phyloP scores from a whole-genome alignment of 176 grass and related monocot species.

The Pharus latifolius region DNA sequence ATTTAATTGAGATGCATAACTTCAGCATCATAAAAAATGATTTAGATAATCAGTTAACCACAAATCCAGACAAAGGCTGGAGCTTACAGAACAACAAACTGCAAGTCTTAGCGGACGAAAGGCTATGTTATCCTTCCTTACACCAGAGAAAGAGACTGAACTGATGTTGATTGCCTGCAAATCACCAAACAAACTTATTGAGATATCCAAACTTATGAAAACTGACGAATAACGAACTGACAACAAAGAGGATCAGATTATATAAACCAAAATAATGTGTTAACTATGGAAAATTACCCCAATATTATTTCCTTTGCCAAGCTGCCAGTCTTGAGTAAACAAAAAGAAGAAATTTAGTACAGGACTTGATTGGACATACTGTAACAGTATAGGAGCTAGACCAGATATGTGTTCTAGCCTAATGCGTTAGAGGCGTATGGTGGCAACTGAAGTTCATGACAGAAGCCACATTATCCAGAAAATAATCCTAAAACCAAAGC shows the following conservation, averaged over 20 bases:
- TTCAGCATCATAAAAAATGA: not conserved
- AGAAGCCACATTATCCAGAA: no score
- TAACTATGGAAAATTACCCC: not conserved
- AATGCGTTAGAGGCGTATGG: no score
- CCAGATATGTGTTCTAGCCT: no score
- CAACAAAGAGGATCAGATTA: not conserved
- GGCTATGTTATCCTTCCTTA: constrained; percentile 34
- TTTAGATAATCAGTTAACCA: not conserved
- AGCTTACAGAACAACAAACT: constrained; percentile 39
- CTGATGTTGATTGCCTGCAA: constrained; percentile 39
- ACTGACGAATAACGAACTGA: not conserved
- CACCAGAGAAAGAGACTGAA: constrained; percentile 27
- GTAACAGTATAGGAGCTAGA: no score
- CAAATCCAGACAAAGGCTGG: not conserved
- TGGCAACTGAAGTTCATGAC: no score
- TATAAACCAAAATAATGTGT: not conserved
- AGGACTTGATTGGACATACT: no score
- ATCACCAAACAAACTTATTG: not conserved
- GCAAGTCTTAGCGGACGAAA: constrained; percentile 23
- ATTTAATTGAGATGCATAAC: not conserved
- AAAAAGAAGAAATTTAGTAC: no score
- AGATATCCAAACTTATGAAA: not conserved
- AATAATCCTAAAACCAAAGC: no score
- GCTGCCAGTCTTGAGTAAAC: not conserved
- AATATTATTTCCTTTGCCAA: not conserved